A percentile compares a stretch with the other conserved stretches of the same genome.
Conservation (phyloP, 345 rosid species). For the Citrus medica region DNA sequence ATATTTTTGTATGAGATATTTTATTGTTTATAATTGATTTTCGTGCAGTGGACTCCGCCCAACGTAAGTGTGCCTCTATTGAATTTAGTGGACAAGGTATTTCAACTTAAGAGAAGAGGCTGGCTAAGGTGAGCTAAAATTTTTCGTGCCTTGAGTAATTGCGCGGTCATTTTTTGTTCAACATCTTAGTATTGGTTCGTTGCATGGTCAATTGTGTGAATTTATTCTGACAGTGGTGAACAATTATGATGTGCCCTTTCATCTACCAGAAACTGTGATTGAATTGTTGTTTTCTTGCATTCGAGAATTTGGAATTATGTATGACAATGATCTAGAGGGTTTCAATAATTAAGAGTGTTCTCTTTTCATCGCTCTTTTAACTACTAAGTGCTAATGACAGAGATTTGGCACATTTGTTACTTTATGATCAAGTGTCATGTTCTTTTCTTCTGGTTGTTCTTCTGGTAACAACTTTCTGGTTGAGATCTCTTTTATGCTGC, state of each 20-base stretch:
- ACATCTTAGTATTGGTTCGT: not conserved
- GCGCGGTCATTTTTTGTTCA: not conserved
- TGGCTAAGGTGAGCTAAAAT: constrained; percentile 76
- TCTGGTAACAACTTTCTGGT: not conserved
- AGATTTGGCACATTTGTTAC: not conserved
- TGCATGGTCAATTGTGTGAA: not conserved
- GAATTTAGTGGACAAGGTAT: constrained; percentile 94
- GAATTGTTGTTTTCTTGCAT: not conserved
- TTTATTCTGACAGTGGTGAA: too few species aligned
- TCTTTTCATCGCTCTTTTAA: not conserved
- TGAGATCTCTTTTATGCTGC: not conserved
- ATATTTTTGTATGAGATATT: not conserved
- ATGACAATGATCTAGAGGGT: not conserved
- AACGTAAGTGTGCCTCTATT: constrained; percentile 90
- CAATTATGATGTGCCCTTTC: too few species aligned
- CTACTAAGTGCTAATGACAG: not conserved
- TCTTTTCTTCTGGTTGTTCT: not conserved
- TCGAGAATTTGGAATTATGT: not conserved
- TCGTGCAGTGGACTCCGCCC: constrained; percentile 91
- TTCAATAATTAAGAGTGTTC: not conserved
- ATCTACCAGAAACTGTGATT: not conserved
- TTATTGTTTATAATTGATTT: constrained; percentile 10
- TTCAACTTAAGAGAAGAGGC: constrained; percentile 96
- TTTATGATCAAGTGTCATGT: not conserved
- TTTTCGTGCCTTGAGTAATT: not conserved